These are phyloP conservation scores for Cavenderia fasciculata DNA, from an alignment of 78 protist species.

Conservation along the genomic window DNA sequence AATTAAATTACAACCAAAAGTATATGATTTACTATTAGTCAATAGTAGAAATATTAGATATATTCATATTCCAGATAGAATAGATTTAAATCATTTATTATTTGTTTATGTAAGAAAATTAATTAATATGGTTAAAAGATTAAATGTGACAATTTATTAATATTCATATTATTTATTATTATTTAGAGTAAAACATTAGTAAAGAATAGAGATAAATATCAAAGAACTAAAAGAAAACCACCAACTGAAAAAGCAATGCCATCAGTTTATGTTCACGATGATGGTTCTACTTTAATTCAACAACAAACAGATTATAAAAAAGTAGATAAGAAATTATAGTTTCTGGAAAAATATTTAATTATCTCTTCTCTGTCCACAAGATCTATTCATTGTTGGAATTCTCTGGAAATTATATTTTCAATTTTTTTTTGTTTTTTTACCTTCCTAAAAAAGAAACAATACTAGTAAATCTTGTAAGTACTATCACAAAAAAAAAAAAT, in stretches of 20 bases:
- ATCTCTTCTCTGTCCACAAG: no score
- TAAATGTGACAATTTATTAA: background rate
- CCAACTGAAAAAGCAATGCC: background rate
- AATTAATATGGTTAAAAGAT: background rate
- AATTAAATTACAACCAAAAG: background rate
- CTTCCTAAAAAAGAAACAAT: no score
- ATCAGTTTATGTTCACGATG: background rate
- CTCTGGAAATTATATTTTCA: no score
- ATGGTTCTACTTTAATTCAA: slow-evolving; percentile 10
- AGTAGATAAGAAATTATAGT: background rate
- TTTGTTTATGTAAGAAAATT: slow-evolving; percentile 9
- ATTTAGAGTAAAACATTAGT: slow-evolving; percentile 13
- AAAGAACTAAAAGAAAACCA: slow-evolving; percentile 24
- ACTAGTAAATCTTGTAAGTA: no score
- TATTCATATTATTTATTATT: background rate
- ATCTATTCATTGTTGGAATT: no score
- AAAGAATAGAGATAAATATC: slow-evolving; percentile 2
- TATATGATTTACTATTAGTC: background rate
- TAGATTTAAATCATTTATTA: slow-evolving; percentile 2
- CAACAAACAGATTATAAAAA: background rate
- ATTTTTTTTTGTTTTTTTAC: no score
- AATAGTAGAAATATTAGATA: slow-evolving; percentile 22
- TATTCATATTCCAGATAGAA: slow-evolving; percentile 11
- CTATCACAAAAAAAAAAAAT: no score
- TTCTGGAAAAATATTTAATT: background rate